phyloP scores from a whole-genome alignment of 2,329 filamentous ascomycete species.

The Hymenoscyphus salicellus region DNA sequence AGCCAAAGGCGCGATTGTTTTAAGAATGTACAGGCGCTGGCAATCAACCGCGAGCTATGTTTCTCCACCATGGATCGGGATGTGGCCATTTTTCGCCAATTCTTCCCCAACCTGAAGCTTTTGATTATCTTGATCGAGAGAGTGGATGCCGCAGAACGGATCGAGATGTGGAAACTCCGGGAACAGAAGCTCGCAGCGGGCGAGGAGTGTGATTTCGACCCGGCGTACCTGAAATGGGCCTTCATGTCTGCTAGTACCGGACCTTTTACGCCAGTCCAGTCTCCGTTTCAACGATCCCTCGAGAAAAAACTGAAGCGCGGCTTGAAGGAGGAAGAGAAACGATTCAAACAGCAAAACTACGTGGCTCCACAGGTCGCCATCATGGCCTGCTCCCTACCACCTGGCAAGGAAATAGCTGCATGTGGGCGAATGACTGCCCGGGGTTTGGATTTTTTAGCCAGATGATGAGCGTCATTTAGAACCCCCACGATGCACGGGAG shows the following conservation, averaged over 20 bases:
- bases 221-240: slow-evolving; percentile 6
- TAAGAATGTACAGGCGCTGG: slow-evolving; percentile 9
- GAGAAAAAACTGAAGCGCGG: slow-evolving; percentile 4
- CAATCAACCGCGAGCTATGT: slow-evolving; percentile 12
- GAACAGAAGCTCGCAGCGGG: slow-evolving; percentile 3
- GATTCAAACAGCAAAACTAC: slow-evolving; percentile 1
- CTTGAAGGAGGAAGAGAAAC: slow-evolving; percentile 7
- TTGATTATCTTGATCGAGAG: slow-evolving; percentile 15
- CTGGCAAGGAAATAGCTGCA: slow-evolving; percentile 10
- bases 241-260: slow-evolving; percentile 15
- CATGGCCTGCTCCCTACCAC: slow-evolving; percentile 13
- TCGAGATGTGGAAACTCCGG: slow-evolving; percentile 3
- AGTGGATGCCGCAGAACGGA: slow-evolving; percentile 2
- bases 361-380: slow-evolving; percentile 9
- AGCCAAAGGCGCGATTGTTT: slow-evolving; percentile 14
- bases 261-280: slow-evolving; percentile 8
- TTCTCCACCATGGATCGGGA: slow-evolving; percentile 10
- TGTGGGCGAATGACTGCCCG: slow-evolving; percentile 8
- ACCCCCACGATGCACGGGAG: neutral
- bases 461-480: neutral
- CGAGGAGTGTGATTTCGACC: neutral
- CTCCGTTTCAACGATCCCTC: neutral
- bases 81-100: neutral
- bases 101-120: slow-evolving; percentile 15
- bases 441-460: slow-evolving; percentile 1